Base-by-base conservation (phyloP, 202 grass and related monocot genomes). In the Miscanthus sacchariflorus region DNA sequence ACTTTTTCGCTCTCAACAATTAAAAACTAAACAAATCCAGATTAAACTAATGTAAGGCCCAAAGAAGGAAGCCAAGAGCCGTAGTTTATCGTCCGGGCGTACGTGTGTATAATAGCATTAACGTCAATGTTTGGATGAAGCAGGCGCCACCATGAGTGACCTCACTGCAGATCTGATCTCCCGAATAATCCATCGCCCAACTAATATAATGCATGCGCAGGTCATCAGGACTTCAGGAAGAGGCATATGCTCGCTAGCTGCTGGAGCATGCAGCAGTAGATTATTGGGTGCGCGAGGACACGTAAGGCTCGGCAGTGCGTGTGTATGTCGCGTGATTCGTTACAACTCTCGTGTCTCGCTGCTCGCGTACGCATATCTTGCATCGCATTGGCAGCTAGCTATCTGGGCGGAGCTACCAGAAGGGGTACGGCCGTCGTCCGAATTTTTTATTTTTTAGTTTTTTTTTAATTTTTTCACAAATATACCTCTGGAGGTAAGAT, bases 91-190 rank as follows among this genome's bases (percentile, higher is more conserved):
- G 45, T 17, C 49, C 49, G 14, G 50, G 71, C 13, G 3, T 40
- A 70, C 4, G 36, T 38, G 71, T 81, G 65, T 89, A 89, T 48
- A 70, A 69, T 80, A 86, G 2, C 59, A 12, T 83, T 87, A 80
- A 89, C 83, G 87, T 92, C 90, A 80, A 80, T 33, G 87, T 92
- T 89, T 43, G 87, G 87, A 87, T 79, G 90, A 86, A 92, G 74
- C 87, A 92, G 83, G 83, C 79, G 87, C 44, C 83, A 92, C 87
- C 79, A 64, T 25, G n/a, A 4, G 49, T 87, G 87, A 87, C 46
- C 74, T 89, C 87, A 80, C 9, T 19, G 76, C 52, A 85, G 79
- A 86, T 86, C 83, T 65, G 72, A 49, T 89, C 83, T 83, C 19
- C 45, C 83, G 56, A n/a, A 86, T 81, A n/a, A 24, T 64, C 59